These are phyloP conservation scores for Lactifluus piperatus DNA, from an alignment of 768 basidiomycete species.

Conservation along the genomic window DNA sequence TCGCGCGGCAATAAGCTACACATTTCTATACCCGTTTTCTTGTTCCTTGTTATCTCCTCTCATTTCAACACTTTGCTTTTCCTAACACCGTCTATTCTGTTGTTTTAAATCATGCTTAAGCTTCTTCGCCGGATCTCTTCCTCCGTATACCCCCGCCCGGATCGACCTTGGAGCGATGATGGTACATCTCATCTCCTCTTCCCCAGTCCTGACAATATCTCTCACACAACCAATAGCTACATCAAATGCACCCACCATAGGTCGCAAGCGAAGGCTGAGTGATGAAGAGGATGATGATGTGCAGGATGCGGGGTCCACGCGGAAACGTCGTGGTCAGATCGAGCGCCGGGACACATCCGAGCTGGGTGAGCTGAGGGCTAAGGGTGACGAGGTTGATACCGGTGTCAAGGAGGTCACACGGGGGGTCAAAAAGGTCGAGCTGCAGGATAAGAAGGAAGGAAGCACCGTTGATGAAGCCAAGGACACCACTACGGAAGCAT, in stretches of 20 bases:
- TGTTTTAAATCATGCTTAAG: constrained; percentile 44
- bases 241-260: constrained; percentile 62
- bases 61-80: no score
- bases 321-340: constrained; percentile 18
- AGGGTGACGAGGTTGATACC: constrained; percentile 34
- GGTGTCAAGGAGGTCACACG: constrained; percentile 63
- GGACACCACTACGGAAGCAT: background rate
- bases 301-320: constrained; percentile 19
- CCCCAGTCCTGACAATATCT: constrained; percentile 7
- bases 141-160: constrained; percentile 59
- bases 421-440: constrained; percentile 61
- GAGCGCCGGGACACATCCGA: constrained; percentile 17
- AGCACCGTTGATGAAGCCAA: background rate
- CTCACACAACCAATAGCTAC: constrained; percentile 40
- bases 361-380: constrained; percentile 22
- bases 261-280: constrained; percentile 53
- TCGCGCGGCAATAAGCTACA: no score
- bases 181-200: constrained; percentile 29
- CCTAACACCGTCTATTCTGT: background rate
- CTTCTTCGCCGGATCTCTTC: constrained; percentile 64
- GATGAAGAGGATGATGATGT: constrained; percentile 34
- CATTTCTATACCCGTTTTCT: background rate
- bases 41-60: background rate
- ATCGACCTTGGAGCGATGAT: constrained; percentile 72
- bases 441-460: constrained; percentile 34